Conservation (phyloP, 192 early-diverging fungal species). For the Geranomyces michiganensis region DNA sequence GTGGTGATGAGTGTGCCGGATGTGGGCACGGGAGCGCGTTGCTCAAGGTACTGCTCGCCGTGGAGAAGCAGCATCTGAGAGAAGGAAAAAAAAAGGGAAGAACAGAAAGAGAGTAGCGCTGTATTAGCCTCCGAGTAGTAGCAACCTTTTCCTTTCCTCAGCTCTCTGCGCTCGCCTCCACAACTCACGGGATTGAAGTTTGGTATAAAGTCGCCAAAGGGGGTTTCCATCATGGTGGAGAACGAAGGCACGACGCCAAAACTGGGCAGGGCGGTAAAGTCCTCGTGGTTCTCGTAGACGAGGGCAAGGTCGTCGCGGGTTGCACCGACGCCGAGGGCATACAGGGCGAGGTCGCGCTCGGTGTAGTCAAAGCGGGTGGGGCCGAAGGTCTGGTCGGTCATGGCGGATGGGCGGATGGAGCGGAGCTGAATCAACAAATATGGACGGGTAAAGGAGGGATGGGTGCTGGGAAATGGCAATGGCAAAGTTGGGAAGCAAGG, state of each 20-base stretch:
- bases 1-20: slow-evolving; percentile 76
- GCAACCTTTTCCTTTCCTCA: no score
- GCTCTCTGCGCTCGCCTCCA: no score
- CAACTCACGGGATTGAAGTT: slow-evolving; percentile 70
- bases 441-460: no score
- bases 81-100: no score
- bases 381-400: slow-evolving; percentile 9
- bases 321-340: slow-evolving; percentile 93
- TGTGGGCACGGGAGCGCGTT: slow-evolving; percentile 86
- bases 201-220: slow-evolving; percentile 72
- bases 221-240: slow-evolving; percentile 62
- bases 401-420: not conserved
- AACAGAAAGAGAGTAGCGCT: no score
- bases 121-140: no score
- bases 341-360: slow-evolving; percentile 89
- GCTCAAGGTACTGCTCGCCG: slow-evolving; percentile 94
- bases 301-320: slow-evolving; percentile 80
- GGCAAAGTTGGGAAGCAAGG: no score
- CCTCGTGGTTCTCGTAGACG: slow-evolving; percentile 90
- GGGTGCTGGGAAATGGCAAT: no score
- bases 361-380: slow-evolving; percentile 58
- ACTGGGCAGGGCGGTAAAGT: slow-evolving; percentile 87
- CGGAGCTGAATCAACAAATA: no score
- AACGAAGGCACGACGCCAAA: slow-evolving; percentile 90
- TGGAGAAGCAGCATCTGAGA: slow-evolving; percentile 93